Base-by-base conservation (phyloP, 306 rosid species). In the Pterocarpus santalinus region DNA sequence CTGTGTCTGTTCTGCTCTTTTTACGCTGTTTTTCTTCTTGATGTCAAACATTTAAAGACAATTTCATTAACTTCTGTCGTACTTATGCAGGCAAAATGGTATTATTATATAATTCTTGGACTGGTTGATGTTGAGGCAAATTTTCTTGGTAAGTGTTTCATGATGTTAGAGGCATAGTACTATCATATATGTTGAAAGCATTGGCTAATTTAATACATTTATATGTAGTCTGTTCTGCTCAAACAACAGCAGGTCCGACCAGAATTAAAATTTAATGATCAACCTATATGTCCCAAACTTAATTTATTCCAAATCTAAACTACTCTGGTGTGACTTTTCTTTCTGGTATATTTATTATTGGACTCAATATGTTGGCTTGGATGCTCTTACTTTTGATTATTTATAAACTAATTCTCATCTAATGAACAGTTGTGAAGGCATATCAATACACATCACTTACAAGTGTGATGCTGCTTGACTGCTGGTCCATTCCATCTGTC, bases 361-460 rank as follows among this genome's bases (percentile, higher is more conserved):
- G 75, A 60, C 36, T 57, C 34, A n/a, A 34, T 34, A 16, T 57
- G 46, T 65, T 74, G 73, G 58, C 12, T 17, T 5, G 65, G 39
- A 58, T 74, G 34, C 47, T 74, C 62, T 55, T 67, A 49, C 67
- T 80, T 78, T 73, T 70, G 12, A 13, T 69, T 35, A 74, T 65
- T 35, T 61, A 55, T 57, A 61, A 57, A 51, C 44, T 30, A 43
- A 10, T 82, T 64, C 65, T 80, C 33, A 38, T 84, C 72, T 51
- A 49, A 70, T 79, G 75, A 80, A 91, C 93, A 95, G 99, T 95
- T 88, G 99, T 95, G 86, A 91, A 91, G 92, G 97, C 99, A 17
- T 95, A 95, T 86, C 98, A 95, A 82, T 93, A 95, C 89, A 95
- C 99, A 78, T 90, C 98, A 69, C 80, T 95, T 46, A 95, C 99